Base-by-base conservation (phyloP, 345 rosid species). In the Gossypium bickii region DNA sequence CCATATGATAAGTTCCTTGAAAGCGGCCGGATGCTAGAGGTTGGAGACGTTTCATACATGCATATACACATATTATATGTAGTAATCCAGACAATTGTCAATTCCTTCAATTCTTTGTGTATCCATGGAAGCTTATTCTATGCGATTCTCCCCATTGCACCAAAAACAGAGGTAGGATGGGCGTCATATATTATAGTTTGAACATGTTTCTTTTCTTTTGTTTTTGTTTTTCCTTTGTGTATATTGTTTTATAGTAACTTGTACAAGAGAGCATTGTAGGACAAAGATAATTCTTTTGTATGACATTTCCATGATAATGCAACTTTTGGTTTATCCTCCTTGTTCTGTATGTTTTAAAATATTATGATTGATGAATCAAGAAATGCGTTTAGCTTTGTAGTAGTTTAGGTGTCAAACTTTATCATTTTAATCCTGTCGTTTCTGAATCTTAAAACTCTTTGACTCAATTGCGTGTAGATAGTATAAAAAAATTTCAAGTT, bases 1-100 rank as follows among this genome's bases (percentile, higher is more conserved):
- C 97, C 97, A 10, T 88, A 87, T 12, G 97, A 88, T 80, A 88
- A 90, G 65, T 90, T 93, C 87, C 87, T 78, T 89, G 83, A 88
- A 93, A 83, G 96, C 96, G 11, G 96, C 94, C 51, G 92, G 97
- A 53, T 90, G 92, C 81, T 90, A 63, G 82, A 78, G 78, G 60
- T 56, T 56, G 25, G 60, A 58, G 22, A 24, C 34, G 7, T 58
- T 17, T 22, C 34, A 22, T 51, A 13, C 15, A 53, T 53, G 17
- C 18, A 56, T 25, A 27, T 13, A 15, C 2, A 29, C 1, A 27
- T 15, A 18, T 48, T 12, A 27, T 3, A 24, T 13, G 53, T 65
- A 18, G 43, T 9, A 44, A 43, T 43, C 8, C 49, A 43, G 51
- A 62, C 43, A 45, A 67, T 20, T 13, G 34, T 20, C 34, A 20